Evolutionary conservation across 2,329 filamentous ascomycete genomes (phyloP).

Genomic region (Xylariaceae sp.): DNA sequence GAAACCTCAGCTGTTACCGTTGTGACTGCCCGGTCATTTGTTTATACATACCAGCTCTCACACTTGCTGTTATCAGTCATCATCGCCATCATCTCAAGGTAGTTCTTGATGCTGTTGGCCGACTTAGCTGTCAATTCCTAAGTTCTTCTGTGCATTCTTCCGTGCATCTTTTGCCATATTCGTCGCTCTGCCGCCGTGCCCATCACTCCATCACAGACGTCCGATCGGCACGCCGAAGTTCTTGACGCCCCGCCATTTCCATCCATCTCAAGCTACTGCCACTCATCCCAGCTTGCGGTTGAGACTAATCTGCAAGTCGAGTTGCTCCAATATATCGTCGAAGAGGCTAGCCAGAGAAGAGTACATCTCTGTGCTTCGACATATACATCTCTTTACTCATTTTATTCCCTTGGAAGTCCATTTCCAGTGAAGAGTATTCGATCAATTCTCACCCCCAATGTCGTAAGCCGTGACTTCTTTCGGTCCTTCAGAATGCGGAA

Average conservation of each 20-base stretch:
- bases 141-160: neutral
- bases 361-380: neutral
- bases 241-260: conserved; percentile 4
- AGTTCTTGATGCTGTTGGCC: conserved; percentile 15
- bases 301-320: neutral
- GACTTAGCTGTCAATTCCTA: conserved; percentile 8
- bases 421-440: conserved; percentile 43
- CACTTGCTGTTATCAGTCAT: neutral
- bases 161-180: neutral
- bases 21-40: neutral
- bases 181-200: conserved; percentile 5
- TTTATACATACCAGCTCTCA: neutral
- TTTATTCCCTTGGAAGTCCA: conserved; percentile 41
- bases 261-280: neutral
- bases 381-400: conserved; percentile 15
- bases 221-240: conserved; percentile 1
- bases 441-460: conserved; percentile 37
- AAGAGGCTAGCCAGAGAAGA: conserved; percentile 7
- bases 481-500: conserved; percentile 15
- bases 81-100: conserved; percentile 4
- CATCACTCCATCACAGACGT: conserved; percentile 2
- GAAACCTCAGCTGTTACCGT: conserved; percentile 6
- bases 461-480: conserved; percentile 36
- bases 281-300: neutral
- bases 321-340: neutral